These are phyloP conservation scores for Tylopilus sp. DNA, from an alignment of 1,284 basidiomycete genomes.

Conservation along the genomic window DNA sequence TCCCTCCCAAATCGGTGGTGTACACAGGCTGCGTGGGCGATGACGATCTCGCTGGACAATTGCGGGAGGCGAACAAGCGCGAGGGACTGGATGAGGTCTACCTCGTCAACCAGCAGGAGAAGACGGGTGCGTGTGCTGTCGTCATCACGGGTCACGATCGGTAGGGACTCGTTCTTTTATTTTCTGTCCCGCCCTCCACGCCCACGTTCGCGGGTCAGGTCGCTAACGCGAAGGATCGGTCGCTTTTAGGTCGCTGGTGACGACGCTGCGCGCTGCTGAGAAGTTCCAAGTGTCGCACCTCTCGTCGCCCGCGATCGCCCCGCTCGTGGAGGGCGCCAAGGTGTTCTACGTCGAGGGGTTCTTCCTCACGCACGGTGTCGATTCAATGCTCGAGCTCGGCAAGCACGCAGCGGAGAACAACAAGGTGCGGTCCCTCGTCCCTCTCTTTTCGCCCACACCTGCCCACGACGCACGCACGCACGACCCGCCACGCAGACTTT, in stretches of 20 bases:
- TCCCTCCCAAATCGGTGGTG: slow-evolving; percentile 88
- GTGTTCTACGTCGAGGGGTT: slow-evolving; percentile 96
- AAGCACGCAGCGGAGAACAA: slow-evolving; percentile 75
- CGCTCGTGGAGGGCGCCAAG: slow-evolving; percentile 77
- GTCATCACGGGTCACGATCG: slow-evolving; percentile 92
- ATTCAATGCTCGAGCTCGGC: slow-evolving; percentile 73
- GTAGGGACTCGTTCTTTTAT: slow-evolving; percentile 33
- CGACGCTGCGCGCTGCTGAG: slow-evolving; percentile 87
- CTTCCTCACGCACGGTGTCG: slow-evolving; percentile 93
- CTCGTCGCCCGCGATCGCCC: slow-evolving; percentile 70
- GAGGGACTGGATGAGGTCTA: slow-evolving; percentile 91
- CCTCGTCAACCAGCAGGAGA: slow-evolving; percentile 80
- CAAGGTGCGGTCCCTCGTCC: slow-evolving; percentile 52
- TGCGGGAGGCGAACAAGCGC: slow-evolving; percentile 89
- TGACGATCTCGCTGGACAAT: slow-evolving; percentile 86
- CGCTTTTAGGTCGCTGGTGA: slow-evolving; percentile 77
- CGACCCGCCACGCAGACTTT: slow-evolving; percentile 55
- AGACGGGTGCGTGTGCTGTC: slow-evolving; percentile 97
- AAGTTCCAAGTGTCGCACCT: slow-evolving; percentile 84
- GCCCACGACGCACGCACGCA: too few species aligned
- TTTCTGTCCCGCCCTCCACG: background rate
- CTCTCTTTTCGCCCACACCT: background rate
- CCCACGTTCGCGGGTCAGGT: background rate
- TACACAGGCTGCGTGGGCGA: slow-evolving; percentile 95
- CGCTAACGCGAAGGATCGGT: background rate